Percentiles rank a stretch among this genome's conserved stretches.
Evolutionary conservation across 2,329 filamentous ascomycete genomes (phyloP).

Genomic region (Cladosporium sp.): DNA sequence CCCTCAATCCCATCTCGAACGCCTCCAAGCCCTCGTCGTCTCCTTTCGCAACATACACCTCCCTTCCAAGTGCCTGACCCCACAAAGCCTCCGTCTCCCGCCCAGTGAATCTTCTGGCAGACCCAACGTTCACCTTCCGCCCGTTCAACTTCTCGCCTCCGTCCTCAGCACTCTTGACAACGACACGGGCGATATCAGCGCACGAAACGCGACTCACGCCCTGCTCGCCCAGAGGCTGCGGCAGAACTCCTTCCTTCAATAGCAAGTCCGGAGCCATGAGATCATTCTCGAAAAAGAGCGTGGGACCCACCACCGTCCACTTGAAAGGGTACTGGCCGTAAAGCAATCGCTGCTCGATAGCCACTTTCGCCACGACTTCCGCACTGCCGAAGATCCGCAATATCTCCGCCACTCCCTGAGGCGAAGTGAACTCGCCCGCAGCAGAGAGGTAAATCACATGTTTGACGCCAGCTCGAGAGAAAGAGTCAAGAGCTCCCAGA

Average conservation of each 20-base stretch:
- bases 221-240: conserved; percentile 15
- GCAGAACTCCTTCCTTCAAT: conserved; percentile 13
- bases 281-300: conserved; percentile 12
- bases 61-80: not conserved
- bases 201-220: conserved; percentile 9
- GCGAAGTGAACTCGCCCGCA: conserved; percentile 4
- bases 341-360: conserved; percentile 1
- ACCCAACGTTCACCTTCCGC: conserved; percentile 8
- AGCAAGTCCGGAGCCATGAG: not conserved
- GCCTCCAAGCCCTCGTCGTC: conserved; percentile 4
- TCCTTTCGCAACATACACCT: not conserved
- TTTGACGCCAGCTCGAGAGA: conserved; percentile 40
- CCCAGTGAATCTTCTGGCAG: conserved; percentile 1
- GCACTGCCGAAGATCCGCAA: not conserved
- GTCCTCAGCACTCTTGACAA: not conserved
- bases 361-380: conserved; percentile 2
- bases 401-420: not conserved
- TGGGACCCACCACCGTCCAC: conserved; percentile 8
- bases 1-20: not conserved
- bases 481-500: conserved; percentile 54
- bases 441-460: conserved; percentile 31
- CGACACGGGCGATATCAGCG: conserved; percentile 1
- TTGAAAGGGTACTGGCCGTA: conserved; percentile 1
- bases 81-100: not conserved
- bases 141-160: not conserved